phyloP scores from a whole-genome alignment of 1,284 basidiomycete species.

The Cryptococcus sp. region DNA sequence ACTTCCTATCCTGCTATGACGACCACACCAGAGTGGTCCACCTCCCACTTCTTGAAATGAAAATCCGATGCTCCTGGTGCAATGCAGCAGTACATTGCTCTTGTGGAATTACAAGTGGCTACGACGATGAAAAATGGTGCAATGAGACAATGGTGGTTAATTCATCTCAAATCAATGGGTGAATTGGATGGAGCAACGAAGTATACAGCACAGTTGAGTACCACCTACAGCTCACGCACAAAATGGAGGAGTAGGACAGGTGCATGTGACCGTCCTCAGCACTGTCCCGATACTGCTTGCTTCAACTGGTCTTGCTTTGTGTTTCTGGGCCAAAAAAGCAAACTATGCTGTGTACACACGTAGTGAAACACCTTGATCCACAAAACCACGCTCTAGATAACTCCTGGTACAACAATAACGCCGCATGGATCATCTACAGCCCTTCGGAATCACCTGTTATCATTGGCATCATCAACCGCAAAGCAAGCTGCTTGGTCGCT shows the following conservation, averaged over 20 bases:
- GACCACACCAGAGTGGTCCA: background rate
- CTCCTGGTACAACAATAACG: too few species aligned
- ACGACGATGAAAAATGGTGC: slow-evolving; percentile 4
- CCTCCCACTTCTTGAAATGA: background rate
- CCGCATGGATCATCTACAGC: slow-evolving; percentile 1
- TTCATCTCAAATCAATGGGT: background rate
- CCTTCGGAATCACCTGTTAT: slow-evolving; percentile 4
- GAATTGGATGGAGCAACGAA: background rate
- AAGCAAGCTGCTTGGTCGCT: background rate
- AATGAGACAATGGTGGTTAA: slow-evolving; percentile 8
- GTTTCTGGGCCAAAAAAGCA: slow-evolving; percentile 4
- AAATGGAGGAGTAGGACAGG: slow-evolving; percentile 7
- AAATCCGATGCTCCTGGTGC: background rate
- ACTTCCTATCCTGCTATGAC: background rate
- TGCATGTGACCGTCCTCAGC: slow-evolving; percentile 5
- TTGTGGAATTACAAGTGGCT: slow-evolving; percentile 4
- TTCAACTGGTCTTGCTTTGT: background rate
- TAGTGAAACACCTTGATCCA: background rate
- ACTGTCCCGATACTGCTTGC: background rate
- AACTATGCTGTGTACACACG: slow-evolving; percentile 3
- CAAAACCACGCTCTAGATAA: too few species aligned
- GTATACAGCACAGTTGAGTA: slow-evolving; percentile 5
- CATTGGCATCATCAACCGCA: background rate
- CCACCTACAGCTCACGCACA: slow-evolving; percentile 8
- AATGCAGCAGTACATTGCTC: slow-evolving; percentile 1